Evolutionary conservation across 495 filamentous ascomycete species (phyloP), one percentile per base, ranked within the genome.

Genomic region (Podospora pseudocomata): DNA sequence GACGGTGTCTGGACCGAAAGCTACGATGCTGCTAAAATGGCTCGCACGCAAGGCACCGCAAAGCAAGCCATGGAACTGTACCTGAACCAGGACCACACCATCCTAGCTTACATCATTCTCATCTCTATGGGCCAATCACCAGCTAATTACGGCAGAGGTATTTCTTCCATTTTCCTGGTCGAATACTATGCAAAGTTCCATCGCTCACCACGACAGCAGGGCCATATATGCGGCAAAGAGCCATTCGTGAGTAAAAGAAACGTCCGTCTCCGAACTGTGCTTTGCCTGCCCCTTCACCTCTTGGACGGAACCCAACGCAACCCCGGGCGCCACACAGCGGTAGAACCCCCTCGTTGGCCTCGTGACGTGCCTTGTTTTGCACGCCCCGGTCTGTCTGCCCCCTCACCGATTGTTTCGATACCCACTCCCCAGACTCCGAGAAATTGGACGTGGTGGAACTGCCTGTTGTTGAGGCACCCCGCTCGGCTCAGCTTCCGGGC

Each of bases 351-450:
- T 63, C 34, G 28, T 27, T 67, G 70, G 39, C 74, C 74, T 70
- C 74, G 72, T 76, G 74, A 76, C 71, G 66, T 65, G 67, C 70
- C 65, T 62, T 65, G 66, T 66, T 72, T 68, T 73, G 59, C 70
- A 65, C 39, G 39, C 39, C 39, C 39, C 9, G 39, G 39, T 49
- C 55, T 54, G 61, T 62, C 23, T 23, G 23, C 67, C 71, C 71
- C 57, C 57, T 65, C 55, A 32, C 54, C 28, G 32, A 26, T 28
- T 61, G 53, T 70, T 63, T 32, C 7, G 65, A n/a, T 49, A 53
- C 63, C 60, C 54, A 60, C 54, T 65, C 70, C 65, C 72, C 70
- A 68, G 26, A 69, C 27, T 65, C 70, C 67, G 64, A 65, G 67
- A 71, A 66, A 65, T 66, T 69, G 71, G 64, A 64, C 66, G 34